Conservation (phyloP, 2,329 filamentous ascomycete genomes). For the Neopestalotiopsis rosae region DNA sequence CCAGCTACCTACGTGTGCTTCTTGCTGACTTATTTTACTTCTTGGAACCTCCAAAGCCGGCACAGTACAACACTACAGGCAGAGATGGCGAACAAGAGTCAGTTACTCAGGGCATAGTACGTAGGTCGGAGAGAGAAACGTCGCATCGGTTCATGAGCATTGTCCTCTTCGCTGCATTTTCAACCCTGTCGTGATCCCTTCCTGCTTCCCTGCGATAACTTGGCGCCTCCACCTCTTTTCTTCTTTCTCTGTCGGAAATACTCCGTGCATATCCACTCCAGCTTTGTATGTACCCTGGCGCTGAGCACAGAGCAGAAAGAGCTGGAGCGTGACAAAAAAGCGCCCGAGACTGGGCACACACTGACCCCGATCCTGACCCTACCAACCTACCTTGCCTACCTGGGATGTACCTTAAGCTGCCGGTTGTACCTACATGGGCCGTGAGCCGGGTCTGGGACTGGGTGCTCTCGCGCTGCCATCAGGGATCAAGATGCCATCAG, state of each 20-base stretch:
- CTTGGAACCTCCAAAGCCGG: background rate
- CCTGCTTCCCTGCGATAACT: constrained; percentile 11
- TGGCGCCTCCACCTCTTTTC: constrained; percentile 7
- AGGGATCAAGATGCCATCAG: constrained; percentile 3
- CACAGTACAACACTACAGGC: background rate
- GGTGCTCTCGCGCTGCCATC: background rate
- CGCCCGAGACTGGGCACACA: background rate
- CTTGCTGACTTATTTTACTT: background rate
- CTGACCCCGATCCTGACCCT: constrained; percentile 2
- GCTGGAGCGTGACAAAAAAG: background rate
- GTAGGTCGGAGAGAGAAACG: background rate
- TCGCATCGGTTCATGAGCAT: constrained; percentile 14
- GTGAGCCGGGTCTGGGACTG: background rate
- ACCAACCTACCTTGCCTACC: background rate
- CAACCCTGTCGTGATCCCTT: constrained; percentile 16
- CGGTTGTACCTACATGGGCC: background rate
- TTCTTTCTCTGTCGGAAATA: constrained; percentile 8
- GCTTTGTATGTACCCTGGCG: constrained; percentile 15
- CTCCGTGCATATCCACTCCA: constrained; percentile 13
- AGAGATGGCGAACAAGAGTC: constrained; percentile 2
- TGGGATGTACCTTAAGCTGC: background rate
- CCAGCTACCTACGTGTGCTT: background rate
- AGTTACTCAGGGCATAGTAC: background rate
- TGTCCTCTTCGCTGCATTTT: constrained; percentile 13
- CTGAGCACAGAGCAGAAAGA: background rate